Conservation (phyloP, 192 early-diverging fungal species). For the Rhizoclosmatium sp. region DNA sequence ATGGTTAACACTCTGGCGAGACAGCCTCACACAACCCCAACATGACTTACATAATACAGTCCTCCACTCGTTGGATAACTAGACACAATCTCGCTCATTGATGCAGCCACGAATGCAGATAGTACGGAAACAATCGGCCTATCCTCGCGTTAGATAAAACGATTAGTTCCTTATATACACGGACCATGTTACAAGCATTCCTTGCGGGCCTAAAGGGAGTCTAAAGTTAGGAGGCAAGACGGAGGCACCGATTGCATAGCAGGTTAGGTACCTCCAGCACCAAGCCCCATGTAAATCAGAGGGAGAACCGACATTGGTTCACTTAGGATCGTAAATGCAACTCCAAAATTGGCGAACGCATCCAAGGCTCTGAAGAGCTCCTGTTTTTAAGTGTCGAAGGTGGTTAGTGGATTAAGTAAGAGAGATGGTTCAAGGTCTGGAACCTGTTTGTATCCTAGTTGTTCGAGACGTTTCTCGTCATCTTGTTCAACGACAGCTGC, state of each 20-base stretch:
- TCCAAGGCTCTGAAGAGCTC: slow-evolving; percentile 35
- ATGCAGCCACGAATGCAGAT: slow-evolving; percentile 35
- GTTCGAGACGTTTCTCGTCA: slow-evolving; percentile 22
- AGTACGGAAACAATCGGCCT: slow-evolving; percentile 33
- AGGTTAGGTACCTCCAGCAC: slow-evolving; percentile 14
- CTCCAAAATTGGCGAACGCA: slow-evolving; percentile 39
- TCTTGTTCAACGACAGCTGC: neutral
- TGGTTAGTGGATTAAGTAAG: neutral
- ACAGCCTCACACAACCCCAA: neutral
- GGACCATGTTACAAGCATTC: slow-evolving; percentile 22
- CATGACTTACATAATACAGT: slow-evolving; percentile 36
- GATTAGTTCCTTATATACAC: neutral
- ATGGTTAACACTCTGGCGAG: neutral
- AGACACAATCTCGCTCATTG: slow-evolving; percentile 39
- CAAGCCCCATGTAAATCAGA: slow-evolving; percentile 34
- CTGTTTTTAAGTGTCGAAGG: neutral
- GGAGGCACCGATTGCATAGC: too few relatives aligned
- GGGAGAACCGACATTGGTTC: slow-evolving; percentile 40
- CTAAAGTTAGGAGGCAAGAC: too few relatives aligned
- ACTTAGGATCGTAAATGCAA: slow-evolving; percentile 35
- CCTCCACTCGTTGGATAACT: slow-evolving; percentile 40
- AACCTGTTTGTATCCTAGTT: slow-evolving; percentile 42
- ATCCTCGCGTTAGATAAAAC: too few relatives aligned
- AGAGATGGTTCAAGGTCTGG: neutral
- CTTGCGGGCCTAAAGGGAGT: too few relatives aligned